phyloP scores from a whole-genome alignment of 2,329 filamentous ascomycete genomes.

The Onygena corvina region DNA sequence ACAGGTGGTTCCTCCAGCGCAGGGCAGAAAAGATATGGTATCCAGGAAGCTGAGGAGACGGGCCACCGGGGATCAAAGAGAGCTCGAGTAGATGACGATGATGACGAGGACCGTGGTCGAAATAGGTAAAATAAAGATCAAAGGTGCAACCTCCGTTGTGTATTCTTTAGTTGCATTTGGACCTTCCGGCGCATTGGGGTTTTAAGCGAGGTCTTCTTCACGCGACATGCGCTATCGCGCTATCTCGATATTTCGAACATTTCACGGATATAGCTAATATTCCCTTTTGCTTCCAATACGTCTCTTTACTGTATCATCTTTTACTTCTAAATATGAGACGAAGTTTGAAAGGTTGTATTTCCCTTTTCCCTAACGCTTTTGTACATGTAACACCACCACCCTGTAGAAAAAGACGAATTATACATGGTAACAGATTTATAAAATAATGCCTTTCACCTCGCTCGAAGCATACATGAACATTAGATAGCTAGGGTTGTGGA shows the following conservation, averaged over 20 bases:
- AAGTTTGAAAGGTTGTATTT: not conserved
- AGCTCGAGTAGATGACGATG: constrained; percentile 57
- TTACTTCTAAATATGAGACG: not conserved
- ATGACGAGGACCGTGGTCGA: constrained; percentile 11
- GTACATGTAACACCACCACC: not conserved
- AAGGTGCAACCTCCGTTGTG: not conserved
- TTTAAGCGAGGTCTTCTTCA: not conserved
- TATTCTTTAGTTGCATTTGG: not conserved
- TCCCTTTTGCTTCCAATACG: not conserved
- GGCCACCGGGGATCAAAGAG: constrained; percentile 47
- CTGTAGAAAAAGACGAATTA: not conserved
- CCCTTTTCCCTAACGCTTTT: not conserved
- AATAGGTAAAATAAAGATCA: constrained; percentile 9
- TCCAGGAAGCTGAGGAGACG: constrained; percentile 29
- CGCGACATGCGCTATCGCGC: not conserved
- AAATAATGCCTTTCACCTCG: no score
- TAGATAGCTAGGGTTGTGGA: no score
- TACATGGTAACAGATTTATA: not conserved
- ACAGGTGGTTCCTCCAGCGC: constrained; percentile 40
- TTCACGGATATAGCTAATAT: not conserved
- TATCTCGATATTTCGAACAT: not conserved
- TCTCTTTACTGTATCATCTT: not conserved
- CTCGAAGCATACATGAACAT: no score
- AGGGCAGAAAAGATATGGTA: constrained; percentile 35
- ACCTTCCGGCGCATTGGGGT: not conserved